These are phyloP conservation scores for Groenewaldozyma auringiensis DNA, from an alignment of 1,139 yeast species.

Conservation along the genomic window DNA sequence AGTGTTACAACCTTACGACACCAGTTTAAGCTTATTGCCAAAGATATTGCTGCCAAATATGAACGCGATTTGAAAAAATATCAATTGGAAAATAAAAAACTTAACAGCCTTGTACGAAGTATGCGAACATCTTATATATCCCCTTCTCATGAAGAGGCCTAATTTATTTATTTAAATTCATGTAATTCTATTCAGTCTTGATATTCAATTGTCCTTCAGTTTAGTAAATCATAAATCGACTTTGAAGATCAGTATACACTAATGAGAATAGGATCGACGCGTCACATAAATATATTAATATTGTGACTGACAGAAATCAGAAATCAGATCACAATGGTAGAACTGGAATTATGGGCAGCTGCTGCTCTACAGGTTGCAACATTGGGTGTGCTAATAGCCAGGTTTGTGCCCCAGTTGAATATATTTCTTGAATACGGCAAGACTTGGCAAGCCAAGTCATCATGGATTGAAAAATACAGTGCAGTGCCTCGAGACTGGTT, in stretches of 20 bases:
- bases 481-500: constrained; percentile 43
- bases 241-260: too few species aligned
- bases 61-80: constrained; percentile 53
- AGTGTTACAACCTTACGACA: constrained; percentile 43
- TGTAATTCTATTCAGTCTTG: too few species aligned
- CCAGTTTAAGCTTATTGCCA: constrained; percentile 63
- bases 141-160: constrained; percentile 8
- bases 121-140: constrained; percentile 15
- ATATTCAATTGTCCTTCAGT: too few species aligned
- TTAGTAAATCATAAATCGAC: too few species aligned
- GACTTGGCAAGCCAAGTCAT: constrained; percentile 7
- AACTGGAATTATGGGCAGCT: background rate
- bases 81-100: constrained; percentile 45
- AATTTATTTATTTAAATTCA: too few species aligned
- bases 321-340: too few species aligned
- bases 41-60: constrained; percentile 55
- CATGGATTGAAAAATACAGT: background rate
- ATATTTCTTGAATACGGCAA: constrained; percentile 24
- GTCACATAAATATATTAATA: too few species aligned
- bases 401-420: constrained; percentile 17
- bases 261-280: too few species aligned
- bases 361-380: background rate
- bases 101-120: constrained; percentile 36
- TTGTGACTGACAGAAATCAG: too few species aligned
- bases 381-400: background rate